Evolutionary conservation across 2,329 filamentous ascomycete species (phyloP).

Genomic region (Paraconiothyrium sp.): DNA sequence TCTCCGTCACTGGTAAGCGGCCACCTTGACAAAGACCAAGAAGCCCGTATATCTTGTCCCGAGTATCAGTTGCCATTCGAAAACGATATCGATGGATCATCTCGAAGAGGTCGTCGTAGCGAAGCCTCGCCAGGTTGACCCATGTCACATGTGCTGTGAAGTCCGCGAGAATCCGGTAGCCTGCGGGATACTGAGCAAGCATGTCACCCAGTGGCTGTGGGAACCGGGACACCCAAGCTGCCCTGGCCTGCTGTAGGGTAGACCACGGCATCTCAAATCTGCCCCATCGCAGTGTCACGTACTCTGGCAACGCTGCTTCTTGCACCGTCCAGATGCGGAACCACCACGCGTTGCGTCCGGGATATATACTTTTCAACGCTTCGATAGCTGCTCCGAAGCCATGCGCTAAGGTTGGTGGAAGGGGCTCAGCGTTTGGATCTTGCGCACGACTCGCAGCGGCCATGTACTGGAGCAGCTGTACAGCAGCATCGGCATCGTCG

Average conservation of each 20-base stretch:
- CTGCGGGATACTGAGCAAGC: neutral
- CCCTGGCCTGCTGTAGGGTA: neutral
- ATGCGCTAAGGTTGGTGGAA: neutral
- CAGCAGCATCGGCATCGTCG: neutral
- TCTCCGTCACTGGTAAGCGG: slow-evolving; percentile 1
- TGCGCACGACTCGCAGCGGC: neutral
- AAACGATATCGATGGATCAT: slow-evolving; percentile 11
- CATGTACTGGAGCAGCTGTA: slow-evolving; percentile 11
- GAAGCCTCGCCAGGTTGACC: neutral
- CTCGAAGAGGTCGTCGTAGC: neutral
- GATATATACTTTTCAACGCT: neutral
- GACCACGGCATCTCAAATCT: neutral
- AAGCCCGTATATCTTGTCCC: slow-evolving; percentile 7
- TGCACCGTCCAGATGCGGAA: slow-evolving; percentile 3
- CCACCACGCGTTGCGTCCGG: neutral
- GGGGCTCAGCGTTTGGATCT: neutral
- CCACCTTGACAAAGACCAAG: neutral
- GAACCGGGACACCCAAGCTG: neutral
- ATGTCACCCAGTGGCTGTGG: neutral
- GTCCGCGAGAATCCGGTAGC: neutral
- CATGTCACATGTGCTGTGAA: neutral
- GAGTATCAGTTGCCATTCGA: neutral
- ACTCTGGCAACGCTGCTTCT: slow-evolving; percentile 4
- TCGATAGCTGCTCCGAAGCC: slow-evolving; percentile 1
- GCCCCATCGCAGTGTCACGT: neutral